phyloP scores from a whole-genome alignment of 805 yeast genomes.

The Suhomyces sp. region DNA sequence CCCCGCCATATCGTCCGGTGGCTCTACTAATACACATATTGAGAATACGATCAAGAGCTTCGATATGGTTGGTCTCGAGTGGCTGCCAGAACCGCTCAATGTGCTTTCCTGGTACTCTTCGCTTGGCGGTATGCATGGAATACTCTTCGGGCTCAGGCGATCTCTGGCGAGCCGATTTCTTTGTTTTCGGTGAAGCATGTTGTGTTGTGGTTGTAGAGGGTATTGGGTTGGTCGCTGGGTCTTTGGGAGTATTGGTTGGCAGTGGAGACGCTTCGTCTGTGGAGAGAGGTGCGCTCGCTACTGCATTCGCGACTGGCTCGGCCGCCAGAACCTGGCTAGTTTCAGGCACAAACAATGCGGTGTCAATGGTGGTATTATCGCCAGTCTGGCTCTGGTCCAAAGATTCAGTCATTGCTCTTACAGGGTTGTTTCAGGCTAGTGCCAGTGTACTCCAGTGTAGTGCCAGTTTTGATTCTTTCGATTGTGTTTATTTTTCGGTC shows the following conservation, averaged over 20 bases:
- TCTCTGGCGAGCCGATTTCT: neutral
- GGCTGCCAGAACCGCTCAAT: conserved; percentile 33
- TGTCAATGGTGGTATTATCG: neutral
- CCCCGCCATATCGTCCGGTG: conserved; percentile 19
- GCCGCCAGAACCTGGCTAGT: neutral
- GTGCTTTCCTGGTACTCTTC: conserved; percentile 20
- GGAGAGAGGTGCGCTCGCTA: neutral
- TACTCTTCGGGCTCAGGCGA: neutral
- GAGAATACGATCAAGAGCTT: conserved; percentile 22
- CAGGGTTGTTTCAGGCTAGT: neutral
- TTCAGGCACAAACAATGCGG: neutral
- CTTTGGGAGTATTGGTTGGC: neutral
- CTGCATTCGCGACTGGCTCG: neutral
- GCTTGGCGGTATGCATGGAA: conserved; percentile 1
- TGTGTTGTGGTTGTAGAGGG: neutral
- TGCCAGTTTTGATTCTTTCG: neutral
- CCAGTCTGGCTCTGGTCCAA: neutral
- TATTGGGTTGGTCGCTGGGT: neutral
- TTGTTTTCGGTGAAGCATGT: neutral
- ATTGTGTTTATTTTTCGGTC: neutral
- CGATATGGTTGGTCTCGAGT: conserved; percentile 13
- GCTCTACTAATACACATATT: conserved; percentile 25
- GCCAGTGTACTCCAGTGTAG: neutral
- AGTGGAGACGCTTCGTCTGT: neutral
- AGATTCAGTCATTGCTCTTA: neutral